Conservation (phyloP, 805 yeast species). For the Lipomyces mesembrius region DNA sequence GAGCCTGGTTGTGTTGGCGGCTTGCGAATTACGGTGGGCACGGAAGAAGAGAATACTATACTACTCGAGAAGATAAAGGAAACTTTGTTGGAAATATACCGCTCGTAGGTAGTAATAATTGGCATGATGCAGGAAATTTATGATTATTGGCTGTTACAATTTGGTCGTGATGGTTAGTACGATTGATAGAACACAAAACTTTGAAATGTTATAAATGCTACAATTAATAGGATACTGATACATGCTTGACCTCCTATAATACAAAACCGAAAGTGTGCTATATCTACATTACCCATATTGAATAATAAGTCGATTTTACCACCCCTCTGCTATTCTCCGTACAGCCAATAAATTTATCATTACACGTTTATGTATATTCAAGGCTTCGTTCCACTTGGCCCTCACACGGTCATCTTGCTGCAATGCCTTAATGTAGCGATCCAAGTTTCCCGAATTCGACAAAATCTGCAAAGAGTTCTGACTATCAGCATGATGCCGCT, state of each 20-base stretch:
- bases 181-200: background rate
- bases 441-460: slow-evolving; percentile 20
- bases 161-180: background rate
- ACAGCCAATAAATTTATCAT: slow-evolving; percentile 30
- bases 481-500: slow-evolving; percentile 40
- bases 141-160: background rate
- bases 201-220: background rate
- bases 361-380: slow-evolving; percentile 31
- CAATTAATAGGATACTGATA: background rate
- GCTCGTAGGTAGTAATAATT: background rate
- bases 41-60: slow-evolving; percentile 67
- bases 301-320: slow-evolving; percentile 9
- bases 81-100: slow-evolving; percentile 39
- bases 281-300: background rate
- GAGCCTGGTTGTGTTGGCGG: slow-evolving; percentile 91
- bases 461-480: slow-evolving; percentile 25
- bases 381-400: slow-evolving; percentile 35
- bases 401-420: slow-evolving; percentile 40
- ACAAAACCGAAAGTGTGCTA: background rate
- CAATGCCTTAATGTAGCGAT: slow-evolving; percentile 38
- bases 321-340: slow-evolving; percentile 29
- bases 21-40: slow-evolving; percentile 85
- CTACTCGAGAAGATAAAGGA: slow-evolving; percentile 58
- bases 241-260: background rate
- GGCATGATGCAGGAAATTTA: background rate